Percentiles rank a stretch among this genome's conserved stretches.
These are phyloP conservation scores for Ceratocystiopsis brevicomis DNA, from an alignment of 2,329 filamentous ascomycete genomes.

Conservation along the genomic window DNA sequence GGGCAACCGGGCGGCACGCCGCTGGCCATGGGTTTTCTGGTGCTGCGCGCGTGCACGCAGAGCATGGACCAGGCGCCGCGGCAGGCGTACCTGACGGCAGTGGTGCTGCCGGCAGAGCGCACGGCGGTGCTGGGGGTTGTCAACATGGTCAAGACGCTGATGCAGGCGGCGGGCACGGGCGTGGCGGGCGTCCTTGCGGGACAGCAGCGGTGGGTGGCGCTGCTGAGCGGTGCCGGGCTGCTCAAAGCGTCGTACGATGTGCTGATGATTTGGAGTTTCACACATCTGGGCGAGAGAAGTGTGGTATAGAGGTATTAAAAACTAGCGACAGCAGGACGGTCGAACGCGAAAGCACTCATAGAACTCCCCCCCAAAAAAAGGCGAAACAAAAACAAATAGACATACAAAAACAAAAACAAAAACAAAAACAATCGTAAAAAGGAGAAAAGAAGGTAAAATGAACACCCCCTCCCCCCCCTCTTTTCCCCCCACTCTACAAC, in stretches of 20 bases:
- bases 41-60: conserved; percentile 41
- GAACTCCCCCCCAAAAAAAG: too few species aligned
- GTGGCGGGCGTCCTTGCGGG: conserved; percentile 45
- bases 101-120: conserved; percentile 43
- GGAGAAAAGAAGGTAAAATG: background rate
- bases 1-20: conserved; percentile 2
- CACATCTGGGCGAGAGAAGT: too few species aligned
- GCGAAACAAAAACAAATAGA: too few species aligned
- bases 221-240: conserved; percentile 7
- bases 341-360: too few species aligned
- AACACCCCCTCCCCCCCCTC: too few species aligned
- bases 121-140: conserved; percentile 54
- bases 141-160: conserved; percentile 48
- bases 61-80: conserved; percentile 56
- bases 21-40: conserved; percentile 30
- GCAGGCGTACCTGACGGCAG: conserved; percentile 47
- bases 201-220: conserved; percentile 6
- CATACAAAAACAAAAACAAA: too few species aligned
- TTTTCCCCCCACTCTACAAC: too few species aligned
- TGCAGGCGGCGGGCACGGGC: conserved; percentile 41
- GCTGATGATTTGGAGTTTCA: conserved; percentile 18
- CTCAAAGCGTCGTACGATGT: conserved; percentile 10
- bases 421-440: background rate
- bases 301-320: too few species aligned
- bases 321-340: too few species aligned